Evolutionary conservation across 306 rosid species (phyloP).

Genomic region (Corylus heterophylla): DNA sequence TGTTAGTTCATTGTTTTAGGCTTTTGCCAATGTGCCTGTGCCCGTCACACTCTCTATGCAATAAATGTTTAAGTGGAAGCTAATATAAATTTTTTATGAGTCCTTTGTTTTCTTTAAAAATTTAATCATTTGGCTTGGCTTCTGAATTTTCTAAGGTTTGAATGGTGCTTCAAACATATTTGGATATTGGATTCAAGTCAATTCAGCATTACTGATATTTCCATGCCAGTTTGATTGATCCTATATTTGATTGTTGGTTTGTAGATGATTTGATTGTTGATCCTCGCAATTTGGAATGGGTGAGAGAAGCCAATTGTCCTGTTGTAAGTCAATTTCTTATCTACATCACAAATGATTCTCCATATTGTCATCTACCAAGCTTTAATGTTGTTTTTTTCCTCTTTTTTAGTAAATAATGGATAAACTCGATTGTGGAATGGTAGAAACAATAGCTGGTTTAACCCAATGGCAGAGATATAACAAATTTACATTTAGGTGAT

Average conservation of each 20-base stretch:
- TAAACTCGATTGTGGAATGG: neutral
- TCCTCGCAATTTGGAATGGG: constrained; percentile 91
- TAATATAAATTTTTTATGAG: neutral
- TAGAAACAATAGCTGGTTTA: neutral
- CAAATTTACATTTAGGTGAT: neutral
- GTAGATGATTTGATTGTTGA: constrained; percentile 95
- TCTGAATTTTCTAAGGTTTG: neutral
- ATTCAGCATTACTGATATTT: neutral
- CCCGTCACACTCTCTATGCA: constrained; percentile 9
- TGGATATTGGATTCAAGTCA: neutral
- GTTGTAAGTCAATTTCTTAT: constrained; percentile 61
- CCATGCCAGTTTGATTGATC: constrained; percentile 17
- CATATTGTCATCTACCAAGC: constrained; percentile 2
- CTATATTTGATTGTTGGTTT: constrained; percentile 22
- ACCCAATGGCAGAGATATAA: neutral
- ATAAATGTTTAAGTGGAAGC: neutral
- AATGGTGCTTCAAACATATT: neutral
- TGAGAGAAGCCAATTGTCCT: constrained; percentile 92
- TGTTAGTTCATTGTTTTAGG: neutral
- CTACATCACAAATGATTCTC: constrained; percentile 12
- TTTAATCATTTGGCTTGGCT: neutral
- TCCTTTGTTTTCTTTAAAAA: neutral
- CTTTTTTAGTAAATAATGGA: neutral
- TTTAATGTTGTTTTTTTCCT: neutral
- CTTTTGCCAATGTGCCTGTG: constrained; percentile 18